Conservation (phyloP, 169 alveolate species). For the Plasmodium inui region DNA sequence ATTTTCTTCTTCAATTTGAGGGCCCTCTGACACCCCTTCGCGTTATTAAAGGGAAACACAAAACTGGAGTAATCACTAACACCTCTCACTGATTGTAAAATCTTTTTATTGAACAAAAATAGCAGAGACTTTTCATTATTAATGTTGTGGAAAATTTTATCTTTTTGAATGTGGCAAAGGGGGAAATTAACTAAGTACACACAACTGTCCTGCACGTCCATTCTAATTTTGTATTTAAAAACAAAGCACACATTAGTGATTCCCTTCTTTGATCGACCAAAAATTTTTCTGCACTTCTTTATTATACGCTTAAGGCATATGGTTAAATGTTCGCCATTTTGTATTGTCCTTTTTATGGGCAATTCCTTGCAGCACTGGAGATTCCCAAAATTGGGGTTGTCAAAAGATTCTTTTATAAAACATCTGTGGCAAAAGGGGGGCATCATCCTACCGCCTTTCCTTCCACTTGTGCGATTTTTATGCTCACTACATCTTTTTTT, state of each 20-base stretch:
- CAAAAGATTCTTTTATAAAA: constrained; percentile 48
- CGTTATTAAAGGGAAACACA: constrained; percentile 44
- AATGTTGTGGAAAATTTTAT: constrained; percentile 31
- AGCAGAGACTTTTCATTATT: constrained; percentile 48
- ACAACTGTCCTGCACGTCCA: background rate
- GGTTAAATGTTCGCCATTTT: constrained; percentile 8
- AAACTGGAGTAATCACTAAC: constrained; percentile 57
- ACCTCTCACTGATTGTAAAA: constrained; percentile 28
- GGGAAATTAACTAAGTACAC: constrained; percentile 56
- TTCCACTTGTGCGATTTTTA: background rate
- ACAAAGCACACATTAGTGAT: constrained; percentile 35
- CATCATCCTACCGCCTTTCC: background rate
- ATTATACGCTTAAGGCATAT: constrained; percentile 18
- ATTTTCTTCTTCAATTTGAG: constrained; percentile 56
- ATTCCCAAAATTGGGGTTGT: background rate
- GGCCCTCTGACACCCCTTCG: constrained; percentile 40
- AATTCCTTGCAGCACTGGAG: constrained; percentile 35
- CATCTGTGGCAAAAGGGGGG: constrained; percentile 36
- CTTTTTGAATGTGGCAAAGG: constrained; percentile 34
- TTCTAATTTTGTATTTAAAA: constrained; percentile 33
- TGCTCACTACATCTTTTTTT: background rate
- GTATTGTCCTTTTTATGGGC: constrained; percentile 33
- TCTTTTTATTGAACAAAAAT: constrained; percentile 60
- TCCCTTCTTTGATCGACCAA: constrained; percentile 10
- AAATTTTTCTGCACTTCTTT: constrained; percentile 2